Evolutionary conservation across 257 asterid species (phyloP), one percentile per base, ranked within the genome.

Genomic region (Jacaranda copaia): DNA sequence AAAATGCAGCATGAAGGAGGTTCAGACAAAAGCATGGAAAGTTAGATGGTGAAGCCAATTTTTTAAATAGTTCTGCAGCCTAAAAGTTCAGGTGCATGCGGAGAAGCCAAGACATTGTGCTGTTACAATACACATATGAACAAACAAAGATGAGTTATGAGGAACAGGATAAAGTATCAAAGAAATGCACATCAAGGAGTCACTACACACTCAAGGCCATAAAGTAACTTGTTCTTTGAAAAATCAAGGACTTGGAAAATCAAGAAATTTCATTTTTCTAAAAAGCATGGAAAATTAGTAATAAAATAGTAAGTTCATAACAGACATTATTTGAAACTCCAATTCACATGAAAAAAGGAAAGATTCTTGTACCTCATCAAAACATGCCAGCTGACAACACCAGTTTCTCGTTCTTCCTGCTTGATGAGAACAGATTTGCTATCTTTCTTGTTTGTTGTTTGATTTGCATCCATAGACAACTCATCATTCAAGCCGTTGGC

Each of bases 351-450:
- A 68, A 56, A 61, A 70, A 77, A 15, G 53, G 58, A 51, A 32
- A 56, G 73, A 76, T 12, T 69, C 56, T 14, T 62, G 65, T 82
- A 93, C 98, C 98, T 91, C 86, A 72, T 80, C 83, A 96, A 81
- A 68, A 96, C 99, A 79, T 88, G 81, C 86, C 85, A 81, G 87
- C 98, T 96, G 81, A 96, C 93, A 68, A 96, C 98, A 14, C 99
- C 99, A 40, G 98, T 96, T 87, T 93, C 98, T 56, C 99, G 88
- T 82, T 96, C 99, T 89, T 96, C 98, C 87, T 96, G 97, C 89
- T 96, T 96, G 79, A 96, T 91, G 58, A 96, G 94, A 80, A 96
- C 63, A 69, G 97, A 90, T 83, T 91, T 96, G 72, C 92, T 92
- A 85, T 85, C 92, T 82, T 87, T 89, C 86, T 83, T 88, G 69